A percentile compares a stretch with the other conserved stretches of the same genome.
These are phyloP conservation scores for Rhododendron mucronatum DNA, from an alignment of 148 eudicot genomes.

Conservation along the genomic window DNA sequence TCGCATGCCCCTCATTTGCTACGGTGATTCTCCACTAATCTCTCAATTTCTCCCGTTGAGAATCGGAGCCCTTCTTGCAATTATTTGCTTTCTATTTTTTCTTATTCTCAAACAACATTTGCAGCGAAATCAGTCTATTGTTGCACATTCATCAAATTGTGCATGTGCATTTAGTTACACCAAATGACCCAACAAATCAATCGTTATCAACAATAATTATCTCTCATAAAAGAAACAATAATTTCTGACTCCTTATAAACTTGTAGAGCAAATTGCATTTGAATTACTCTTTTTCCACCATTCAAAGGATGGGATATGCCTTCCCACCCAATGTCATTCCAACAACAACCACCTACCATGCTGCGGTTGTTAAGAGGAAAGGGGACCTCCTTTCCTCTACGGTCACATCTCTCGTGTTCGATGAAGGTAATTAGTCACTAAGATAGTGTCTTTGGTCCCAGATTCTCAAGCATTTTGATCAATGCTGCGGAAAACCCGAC, in stretches of 20 bases:
- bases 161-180: constrained; percentile 56
- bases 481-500: constrained; percentile 6
- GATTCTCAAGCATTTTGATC: constrained; percentile 22
- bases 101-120: constrained; percentile 11
- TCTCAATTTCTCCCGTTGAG: not conserved
- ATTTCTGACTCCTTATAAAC: not conserved
- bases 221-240: not conserved
- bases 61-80: not conserved
- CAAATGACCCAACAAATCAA: constrained; percentile 33
- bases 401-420: not conserved
- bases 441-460: constrained; percentile 26
- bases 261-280: constrained; percentile 15
- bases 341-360: not conserved
- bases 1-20: not conserved
- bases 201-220: constrained; percentile 18
- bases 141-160: constrained; percentile 30
- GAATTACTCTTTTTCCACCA: constrained; percentile 22
- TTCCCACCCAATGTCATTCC: constrained; percentile 13
- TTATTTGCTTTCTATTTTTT: constrained; percentile 1
- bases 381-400: not conserved
- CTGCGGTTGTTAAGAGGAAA: constrained; percentile 2
- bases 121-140: constrained; percentile 10
- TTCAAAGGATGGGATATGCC: constrained; percentile 21
- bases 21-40: not conserved
- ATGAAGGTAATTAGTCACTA: not conserved